A percentile compares a stretch with the other conserved stretches of the same genome.
phyloP scores from a whole-genome alignment of 2,329 filamentous ascomycete species.

The Diaporthe australafricana region DNA sequence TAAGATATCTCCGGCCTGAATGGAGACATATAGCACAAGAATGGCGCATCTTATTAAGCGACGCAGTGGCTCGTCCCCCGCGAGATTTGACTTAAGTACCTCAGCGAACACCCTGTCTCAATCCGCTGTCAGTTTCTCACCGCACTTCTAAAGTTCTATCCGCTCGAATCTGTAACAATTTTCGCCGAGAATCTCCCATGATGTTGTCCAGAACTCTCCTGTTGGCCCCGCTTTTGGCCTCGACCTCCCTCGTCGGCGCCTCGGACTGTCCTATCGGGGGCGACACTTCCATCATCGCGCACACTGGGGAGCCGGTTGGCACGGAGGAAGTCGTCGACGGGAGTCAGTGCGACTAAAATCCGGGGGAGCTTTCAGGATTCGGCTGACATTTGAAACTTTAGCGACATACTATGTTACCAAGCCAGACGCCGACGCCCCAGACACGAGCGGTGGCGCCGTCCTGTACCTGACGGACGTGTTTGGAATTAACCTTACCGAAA shows the following conservation, averaged over 20 bases:
- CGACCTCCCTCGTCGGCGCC: slow-evolving; percentile 3
- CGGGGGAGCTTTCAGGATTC: no score
- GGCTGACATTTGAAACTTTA: slow-evolving; percentile 29
- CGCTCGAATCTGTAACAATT: background rate
- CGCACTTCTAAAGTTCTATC: background rate
- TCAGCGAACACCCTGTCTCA: background rate
- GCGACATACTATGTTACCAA: slow-evolving; percentile 48
- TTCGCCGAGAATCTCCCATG: background rate
- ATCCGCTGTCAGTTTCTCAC: accelerated
- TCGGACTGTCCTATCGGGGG: slow-evolving; percentile 37
- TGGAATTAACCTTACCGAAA: slow-evolving; percentile 47
- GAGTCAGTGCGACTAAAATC: slow-evolving; percentile 39
- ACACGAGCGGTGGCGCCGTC: slow-evolving; percentile 43
- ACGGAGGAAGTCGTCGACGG: slow-evolving; percentile 44
- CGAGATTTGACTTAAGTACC: no score
- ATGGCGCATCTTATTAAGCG: background rate
- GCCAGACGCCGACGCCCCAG: slow-evolving; percentile 22
- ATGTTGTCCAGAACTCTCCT: slow-evolving; percentile 11
- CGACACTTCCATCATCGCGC: slow-evolving; percentile 44
- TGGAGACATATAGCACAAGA: background rate
- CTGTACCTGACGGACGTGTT: slow-evolving; percentile 49
- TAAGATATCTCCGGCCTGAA: background rate
- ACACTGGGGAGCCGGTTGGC: slow-evolving; percentile 45
- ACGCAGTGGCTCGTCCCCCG: background rate
- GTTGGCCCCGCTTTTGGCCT: slow-evolving; percentile 26